Conservation (phyloP, 192 early-diverging fungal species). For the Coemansia sp. region DNA sequence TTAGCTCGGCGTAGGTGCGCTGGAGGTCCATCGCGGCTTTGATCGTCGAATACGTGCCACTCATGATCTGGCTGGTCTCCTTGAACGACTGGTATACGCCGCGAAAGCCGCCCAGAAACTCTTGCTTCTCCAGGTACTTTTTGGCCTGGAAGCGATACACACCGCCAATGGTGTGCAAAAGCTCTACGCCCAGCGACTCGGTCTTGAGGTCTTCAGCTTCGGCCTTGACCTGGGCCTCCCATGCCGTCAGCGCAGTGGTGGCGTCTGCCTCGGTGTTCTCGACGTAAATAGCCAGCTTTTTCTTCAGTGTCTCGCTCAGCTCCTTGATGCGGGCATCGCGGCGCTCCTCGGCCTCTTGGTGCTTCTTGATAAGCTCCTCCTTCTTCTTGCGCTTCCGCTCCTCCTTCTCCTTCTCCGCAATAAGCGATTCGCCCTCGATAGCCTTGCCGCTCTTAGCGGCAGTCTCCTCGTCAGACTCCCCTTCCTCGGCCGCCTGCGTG, state of each 20-base stretch:
- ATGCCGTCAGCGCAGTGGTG: constrained; percentile 62
- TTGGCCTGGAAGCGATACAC: constrained; percentile 89
- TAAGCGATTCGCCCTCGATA: constrained; percentile 17
- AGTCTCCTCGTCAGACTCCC: constrained; percentile 55
- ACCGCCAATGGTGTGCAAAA: constrained; percentile 92
- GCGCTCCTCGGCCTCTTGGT: constrained; percentile 64
- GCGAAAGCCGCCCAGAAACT: constrained; percentile 72
- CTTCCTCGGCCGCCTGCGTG: constrained; percentile 74
- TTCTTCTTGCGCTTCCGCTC: constrained; percentile 58
- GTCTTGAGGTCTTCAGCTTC: constrained; percentile 89
- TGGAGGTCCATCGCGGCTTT: constrained; percentile 94
- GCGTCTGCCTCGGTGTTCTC: constrained; percentile 62
- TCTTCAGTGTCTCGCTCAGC: constrained; percentile 71
- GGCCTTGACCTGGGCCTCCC: constrained; percentile 66
- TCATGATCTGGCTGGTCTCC: constrained; percentile 92
- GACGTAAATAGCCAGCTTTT: constrained; percentile 81
- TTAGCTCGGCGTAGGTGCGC: constrained; percentile 85
- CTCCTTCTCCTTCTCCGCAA: constrained; percentile 44
- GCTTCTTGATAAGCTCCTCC: constrained; percentile 62
- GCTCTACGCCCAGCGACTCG: constrained; percentile 92
- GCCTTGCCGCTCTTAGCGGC: constrained; percentile 29
- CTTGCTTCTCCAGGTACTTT: constrained; percentile 73
- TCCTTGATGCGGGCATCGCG: constrained; percentile 69
- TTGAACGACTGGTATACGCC: constrained; percentile 71
- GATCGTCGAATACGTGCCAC: constrained; percentile 89